These are phyloP conservation scores for Beauveria medogensis DNA, from an alignment of 2,329 filamentous ascomycete species.

Conservation along the genomic window DNA sequence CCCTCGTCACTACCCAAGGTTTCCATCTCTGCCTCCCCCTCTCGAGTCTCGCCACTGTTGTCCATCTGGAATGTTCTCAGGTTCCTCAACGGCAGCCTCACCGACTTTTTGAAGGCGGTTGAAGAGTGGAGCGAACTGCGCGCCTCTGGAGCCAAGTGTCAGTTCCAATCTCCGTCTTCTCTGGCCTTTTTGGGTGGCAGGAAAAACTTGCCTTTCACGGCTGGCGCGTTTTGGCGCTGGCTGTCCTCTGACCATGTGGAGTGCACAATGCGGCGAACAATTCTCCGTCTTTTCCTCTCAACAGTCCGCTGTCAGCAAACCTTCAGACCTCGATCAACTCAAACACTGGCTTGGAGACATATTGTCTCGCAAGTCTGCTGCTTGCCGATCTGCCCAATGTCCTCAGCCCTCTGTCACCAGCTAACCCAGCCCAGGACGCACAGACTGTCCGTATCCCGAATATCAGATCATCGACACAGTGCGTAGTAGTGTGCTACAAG, in stretches of 20 bases:
- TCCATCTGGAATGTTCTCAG: slow-evolving; percentile 6
- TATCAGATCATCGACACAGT: background rate
- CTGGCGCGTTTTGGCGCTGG: slow-evolving; percentile 2
- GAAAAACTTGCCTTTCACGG: background rate
- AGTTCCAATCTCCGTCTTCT: background rate
- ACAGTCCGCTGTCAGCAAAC: background rate
- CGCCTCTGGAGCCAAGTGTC: slow-evolving; percentile 1
- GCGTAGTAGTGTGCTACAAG: background rate
- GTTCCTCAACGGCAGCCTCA: slow-evolving; percentile 16
- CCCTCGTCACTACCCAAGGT: background rate
- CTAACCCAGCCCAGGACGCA: background rate
- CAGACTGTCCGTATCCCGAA: background rate
- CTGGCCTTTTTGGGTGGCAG: background rate
- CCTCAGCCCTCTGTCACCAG: no score
- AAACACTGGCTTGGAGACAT: background rate
- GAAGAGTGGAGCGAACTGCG: slow-evolving; percentile 17
- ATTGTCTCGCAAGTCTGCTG: background rate
- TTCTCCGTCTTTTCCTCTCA: background rate
- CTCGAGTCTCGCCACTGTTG: background rate
- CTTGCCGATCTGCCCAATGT: background rate
- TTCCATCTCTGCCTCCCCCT: background rate
- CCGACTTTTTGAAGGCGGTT: slow-evolving; percentile 23
- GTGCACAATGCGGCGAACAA: background rate
- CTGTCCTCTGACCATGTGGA: background rate
- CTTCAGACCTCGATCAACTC: background rate